Conservation (phyloP, 495 filamentous ascomycete genomes). For the Penicillium coffeae region DNA sequence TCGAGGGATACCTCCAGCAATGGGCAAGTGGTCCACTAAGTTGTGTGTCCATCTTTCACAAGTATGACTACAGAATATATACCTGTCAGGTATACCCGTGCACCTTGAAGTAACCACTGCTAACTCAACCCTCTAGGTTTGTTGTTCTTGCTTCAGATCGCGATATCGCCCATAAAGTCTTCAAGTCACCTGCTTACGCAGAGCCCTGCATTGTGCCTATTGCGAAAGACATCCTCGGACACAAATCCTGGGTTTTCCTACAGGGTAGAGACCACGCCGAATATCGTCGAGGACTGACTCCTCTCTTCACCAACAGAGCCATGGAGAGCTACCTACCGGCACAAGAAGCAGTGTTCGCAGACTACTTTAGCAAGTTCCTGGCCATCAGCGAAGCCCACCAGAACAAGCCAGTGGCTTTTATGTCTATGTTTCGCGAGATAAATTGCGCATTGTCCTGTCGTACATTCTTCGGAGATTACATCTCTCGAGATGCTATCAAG, state of each 20-base stretch:
- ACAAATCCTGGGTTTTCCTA: constrained; percentile 89
- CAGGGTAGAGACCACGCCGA: constrained; percentile 87
- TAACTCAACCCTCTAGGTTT: constrained; percentile 53
- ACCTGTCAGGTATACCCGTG: not conserved
- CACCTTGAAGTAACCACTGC: not conserved
- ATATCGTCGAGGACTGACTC: constrained; percentile 86
- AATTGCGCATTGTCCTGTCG: constrained; percentile 88
- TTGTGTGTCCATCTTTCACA: constrained; percentile 95
- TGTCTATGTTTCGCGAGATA: constrained; percentile 82
- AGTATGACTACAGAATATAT: constrained; percentile 69
- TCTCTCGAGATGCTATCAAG: constrained; percentile 60
- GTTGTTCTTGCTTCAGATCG: constrained; percentile 91
- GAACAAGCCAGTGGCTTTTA: constrained; percentile 68
- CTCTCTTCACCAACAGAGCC: constrained; percentile 83
- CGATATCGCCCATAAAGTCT: constrained; percentile 87
- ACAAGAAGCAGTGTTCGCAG: constrained; percentile 78
- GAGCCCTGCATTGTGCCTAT: constrained; percentile 92
- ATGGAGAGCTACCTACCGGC: constrained; percentile 81
- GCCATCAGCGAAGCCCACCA: constrained; percentile 56
- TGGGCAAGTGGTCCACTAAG: constrained; percentile 83
- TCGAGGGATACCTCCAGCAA: constrained; percentile 76
- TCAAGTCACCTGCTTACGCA: constrained; percentile 83
- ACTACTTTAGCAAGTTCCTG: constrained; percentile 75
- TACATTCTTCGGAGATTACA: constrained; percentile 41
- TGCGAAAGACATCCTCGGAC: constrained; percentile 82